Base-by-base conservation (phyloP, 257 asterid genomes). In the Fraxinus pennsylvanica region DNA sequence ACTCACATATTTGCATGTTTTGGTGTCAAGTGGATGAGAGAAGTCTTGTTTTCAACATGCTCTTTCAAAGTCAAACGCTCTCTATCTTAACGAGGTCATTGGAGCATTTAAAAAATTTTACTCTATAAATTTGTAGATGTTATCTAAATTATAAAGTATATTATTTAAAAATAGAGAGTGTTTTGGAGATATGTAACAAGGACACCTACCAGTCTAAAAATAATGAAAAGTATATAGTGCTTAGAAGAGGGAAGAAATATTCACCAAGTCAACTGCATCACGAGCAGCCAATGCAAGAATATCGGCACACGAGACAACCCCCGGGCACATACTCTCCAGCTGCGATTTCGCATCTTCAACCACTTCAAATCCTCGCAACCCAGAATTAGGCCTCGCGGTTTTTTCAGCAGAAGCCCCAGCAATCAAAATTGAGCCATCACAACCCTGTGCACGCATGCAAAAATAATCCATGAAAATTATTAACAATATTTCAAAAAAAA, bases 201-300 rank as follows among this genome's bases (percentile, higher is more conserved):
- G 19, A 3, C 54, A 14, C n/a, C 57, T 14, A 47, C n/a, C 6
- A 14, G 7, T 14, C 6, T 47, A 47, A 47, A 47, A 47, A 59
- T n/a, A 54, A 50, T 0, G 2, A 52, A 17, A 19, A 1, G 3
- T 7, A 21, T n/a, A 22, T n/a, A 21, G 1, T 6, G 4, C 3
- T 59, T 6, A 59, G 29, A 59, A 59, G 29, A 3, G 14, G 80
- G 27, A 75, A 13, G 3, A 6, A 3, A 14, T 32, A 14, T 4
- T 74, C 77, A 91, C 96, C 88, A 89, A 75, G 82, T 88, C 94
- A 3, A 91, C 91, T 2, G 91, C 81, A 76, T 89, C 94, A 27
- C 94, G 91, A 81, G 96, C 94, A 69, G 91, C 91, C 61, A 89
- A 73, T 9, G 96, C 92, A 6, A 91, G 71, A 74, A 91, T 88